A percentile compares a stretch with the other conserved stretches of the same genome.
Evolutionary conservation across 306 rosid genomes (phyloP).

Genomic region (Senna siamea): DNA sequence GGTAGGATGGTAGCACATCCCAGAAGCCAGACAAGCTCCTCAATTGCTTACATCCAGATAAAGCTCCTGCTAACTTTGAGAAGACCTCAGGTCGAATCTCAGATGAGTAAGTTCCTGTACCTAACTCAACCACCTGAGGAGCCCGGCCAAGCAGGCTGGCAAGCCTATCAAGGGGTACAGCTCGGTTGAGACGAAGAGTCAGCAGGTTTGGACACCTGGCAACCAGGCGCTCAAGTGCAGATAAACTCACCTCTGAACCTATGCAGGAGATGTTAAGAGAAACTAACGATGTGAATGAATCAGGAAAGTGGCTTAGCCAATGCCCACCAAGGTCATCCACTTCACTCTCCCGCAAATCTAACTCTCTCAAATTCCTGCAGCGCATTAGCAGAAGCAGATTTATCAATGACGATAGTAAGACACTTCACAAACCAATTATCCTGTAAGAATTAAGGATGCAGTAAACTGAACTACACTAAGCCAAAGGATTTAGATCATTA

Average conservation of each 20-base stretch:
- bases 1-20: conserved; percentile 62
- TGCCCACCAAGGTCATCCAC: conserved; percentile 67
- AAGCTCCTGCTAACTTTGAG: conserved; percentile 47
- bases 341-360: conserved; percentile 75
- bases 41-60: conserved; percentile 58
- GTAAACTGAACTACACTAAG: conserved; percentile 6
- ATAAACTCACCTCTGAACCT: conserved; percentile 18
- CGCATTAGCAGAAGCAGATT: conserved; percentile 27
- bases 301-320: conserved; percentile 25
- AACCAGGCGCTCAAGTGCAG: conserved; percentile 22
- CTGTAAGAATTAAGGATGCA: background rate
- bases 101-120: conserved; percentile 64
- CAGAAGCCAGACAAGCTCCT: conserved; percentile 69
- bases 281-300: conserved; percentile 2
- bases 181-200: conserved; percentile 69
- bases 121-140: conserved; percentile 65
- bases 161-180: conserved; percentile 63
- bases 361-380: conserved; percentile 62
- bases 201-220: conserved; percentile 47
- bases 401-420: conserved; percentile 16
- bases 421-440: conserved; percentile 13
- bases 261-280: conserved; percentile 24
- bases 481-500: background rate
- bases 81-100: conserved; percentile 61
- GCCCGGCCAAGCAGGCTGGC: conserved; percentile 53